Evolutionary conservation across 352 stramenopile species (phyloP).

Genomic region (Phytophthora fragariae): DNA sequence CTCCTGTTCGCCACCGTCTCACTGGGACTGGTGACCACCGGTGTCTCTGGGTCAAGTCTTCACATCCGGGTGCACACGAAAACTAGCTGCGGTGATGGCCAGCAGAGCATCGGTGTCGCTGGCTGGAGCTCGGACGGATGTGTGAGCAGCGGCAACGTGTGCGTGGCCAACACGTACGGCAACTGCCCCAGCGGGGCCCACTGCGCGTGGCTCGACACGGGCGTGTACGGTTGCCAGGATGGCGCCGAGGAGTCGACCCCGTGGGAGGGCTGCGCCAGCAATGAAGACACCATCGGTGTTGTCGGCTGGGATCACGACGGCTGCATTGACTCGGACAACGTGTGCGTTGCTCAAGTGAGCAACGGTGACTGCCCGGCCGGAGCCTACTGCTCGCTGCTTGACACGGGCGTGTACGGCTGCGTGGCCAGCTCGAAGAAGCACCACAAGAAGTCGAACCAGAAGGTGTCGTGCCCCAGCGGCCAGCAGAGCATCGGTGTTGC

Average conservation of each 20-base stretch:
- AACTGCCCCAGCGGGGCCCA: slow-evolving; percentile 29
- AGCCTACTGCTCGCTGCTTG: slow-evolving; percentile 32
- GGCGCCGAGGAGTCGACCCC: slow-evolving; percentile 31
- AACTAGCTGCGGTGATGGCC: slow-evolving; percentile 14
- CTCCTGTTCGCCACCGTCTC: slow-evolving; percentile 17
- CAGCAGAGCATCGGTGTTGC: slow-evolving; percentile 30
- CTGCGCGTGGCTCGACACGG: slow-evolving; percentile 35
- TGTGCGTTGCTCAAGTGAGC: slow-evolving; percentile 21
- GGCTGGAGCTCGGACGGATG: slow-evolving; percentile 32
- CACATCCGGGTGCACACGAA: slow-evolving; percentile 36
- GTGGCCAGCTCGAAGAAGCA: slow-evolving; percentile 13
- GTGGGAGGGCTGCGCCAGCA: slow-evolving; percentile 25
- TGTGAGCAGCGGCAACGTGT: slow-evolving; percentile 24
- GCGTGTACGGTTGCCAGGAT: slow-evolving; percentile 39
- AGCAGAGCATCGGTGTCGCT: slow-evolving; percentile 28
- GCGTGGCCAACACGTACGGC: slow-evolving; percentile 35
- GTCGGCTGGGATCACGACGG: slow-evolving; percentile 33
- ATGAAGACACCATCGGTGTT: slow-evolving; percentile 34
- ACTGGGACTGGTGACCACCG: slow-evolving; percentile 22
- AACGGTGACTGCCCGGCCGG: slow-evolving; percentile 17
- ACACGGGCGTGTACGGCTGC: slow-evolving; percentile 32
- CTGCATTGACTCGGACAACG: slow-evolving; percentile 28
- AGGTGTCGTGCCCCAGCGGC: slow-evolving; percentile 1
- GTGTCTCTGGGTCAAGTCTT: slow-evolving; percentile 21
- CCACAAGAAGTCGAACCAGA: slow-evolving; percentile 10